Evolutionary conservation across 441 rosid genomes (phyloP).

Genomic region (Macaranga tanarius): DNA sequence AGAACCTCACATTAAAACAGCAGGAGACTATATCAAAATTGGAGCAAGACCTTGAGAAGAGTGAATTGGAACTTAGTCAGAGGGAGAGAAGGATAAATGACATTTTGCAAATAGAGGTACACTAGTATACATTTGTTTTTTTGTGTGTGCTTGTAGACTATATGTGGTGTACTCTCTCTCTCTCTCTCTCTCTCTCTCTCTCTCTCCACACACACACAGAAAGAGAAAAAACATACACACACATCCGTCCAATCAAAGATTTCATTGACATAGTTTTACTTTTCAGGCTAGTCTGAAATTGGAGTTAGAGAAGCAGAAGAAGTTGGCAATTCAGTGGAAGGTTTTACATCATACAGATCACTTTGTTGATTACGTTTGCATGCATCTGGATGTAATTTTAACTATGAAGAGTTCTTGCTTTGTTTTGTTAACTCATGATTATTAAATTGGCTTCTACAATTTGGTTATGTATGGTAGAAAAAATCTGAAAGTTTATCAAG

Average conservation of each 20-base stretch:
- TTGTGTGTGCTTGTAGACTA: too few relatives aligned
- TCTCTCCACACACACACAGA: too few relatives aligned
- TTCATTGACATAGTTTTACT: slow-evolving; percentile 13
- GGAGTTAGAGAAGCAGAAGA: slow-evolving; percentile 64
- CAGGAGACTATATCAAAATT: slow-evolving; percentile 58
- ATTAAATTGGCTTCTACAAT: slow-evolving; percentile 13
- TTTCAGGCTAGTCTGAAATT: slow-evolving; percentile 52
- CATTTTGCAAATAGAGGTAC: slow-evolving; percentile 65
- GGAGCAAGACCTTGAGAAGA: slow-evolving; percentile 72
- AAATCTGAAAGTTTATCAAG: slow-evolving; percentile 41
- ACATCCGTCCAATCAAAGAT: background rate
- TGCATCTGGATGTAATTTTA: too few relatives aligned
- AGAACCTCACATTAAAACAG: slow-evolving; percentile 48
- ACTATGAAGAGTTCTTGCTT: background rate
- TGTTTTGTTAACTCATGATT: background rate
- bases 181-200: too few relatives aligned
- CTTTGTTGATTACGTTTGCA: background rate
- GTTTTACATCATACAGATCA: slow-evolving; percentile 29
- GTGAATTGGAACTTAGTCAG: slow-evolving; percentile 60
- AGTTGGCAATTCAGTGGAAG: slow-evolving; percentile 40
- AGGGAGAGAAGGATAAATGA: slow-evolving; percentile 68
- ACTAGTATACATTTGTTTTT: background rate
- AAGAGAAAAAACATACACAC: too few relatives aligned
- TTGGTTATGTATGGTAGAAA: slow-evolving; percentile 36
- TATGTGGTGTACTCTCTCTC: background rate